These are phyloP conservation scores for Alternaria solani DNA, from an alignment of 2,329 filamentous ascomycete species.

Conservation along the genomic window DNA sequence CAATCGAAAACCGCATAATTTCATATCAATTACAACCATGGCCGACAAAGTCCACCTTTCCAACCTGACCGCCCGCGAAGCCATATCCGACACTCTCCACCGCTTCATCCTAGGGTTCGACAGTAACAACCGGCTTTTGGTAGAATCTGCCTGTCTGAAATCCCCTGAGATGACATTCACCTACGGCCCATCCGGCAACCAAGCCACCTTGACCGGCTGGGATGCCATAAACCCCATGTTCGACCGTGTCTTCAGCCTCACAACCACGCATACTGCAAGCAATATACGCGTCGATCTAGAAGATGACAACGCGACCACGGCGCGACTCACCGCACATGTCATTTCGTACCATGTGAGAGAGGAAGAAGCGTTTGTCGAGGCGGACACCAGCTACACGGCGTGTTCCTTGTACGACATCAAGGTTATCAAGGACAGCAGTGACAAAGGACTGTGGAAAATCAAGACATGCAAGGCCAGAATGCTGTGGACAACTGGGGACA, in stretches of 20 bases:
- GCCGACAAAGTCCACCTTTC: neutral
- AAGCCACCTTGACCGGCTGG: slow-evolving; percentile 24
- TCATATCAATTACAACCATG: neutral
- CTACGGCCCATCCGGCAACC: slow-evolving; percentile 18
- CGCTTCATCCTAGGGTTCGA: slow-evolving; percentile 35
- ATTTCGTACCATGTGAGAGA: slow-evolving; percentile 32
- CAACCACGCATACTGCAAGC: slow-evolving; percentile 36
- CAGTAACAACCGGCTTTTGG: slow-evolving; percentile 29
- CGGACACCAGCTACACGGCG: slow-evolving; percentile 32
- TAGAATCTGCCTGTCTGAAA: slow-evolving; percentile 31
- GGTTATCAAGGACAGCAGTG: slow-evolving; percentile 24
- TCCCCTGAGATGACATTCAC: slow-evolving; percentile 26
- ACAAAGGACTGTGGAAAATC: slow-evolving; percentile 32
- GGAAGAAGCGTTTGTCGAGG: slow-evolving; percentile 26
- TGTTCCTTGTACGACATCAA: slow-evolving; percentile 31
- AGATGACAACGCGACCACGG: slow-evolving; percentile 21
- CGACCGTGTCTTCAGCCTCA: slow-evolving; percentile 22
- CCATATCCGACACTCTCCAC: slow-evolving; percentile 33
- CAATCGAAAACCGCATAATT: neutral
- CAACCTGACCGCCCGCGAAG: slow-evolving; percentile 29
- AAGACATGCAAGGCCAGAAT: slow-evolving; percentile 37
- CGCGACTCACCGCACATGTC: slow-evolving; percentile 28
- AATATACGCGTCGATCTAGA: slow-evolving; percentile 31
- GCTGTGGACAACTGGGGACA: slow-evolving; percentile 32
- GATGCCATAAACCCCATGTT: slow-evolving; percentile 25